Evolutionary conservation across 1,284 basidiomycete genomes (phyloP), one percentile per base, ranked within the genome.

Genomic region (Sporisorium reilianum): DNA sequence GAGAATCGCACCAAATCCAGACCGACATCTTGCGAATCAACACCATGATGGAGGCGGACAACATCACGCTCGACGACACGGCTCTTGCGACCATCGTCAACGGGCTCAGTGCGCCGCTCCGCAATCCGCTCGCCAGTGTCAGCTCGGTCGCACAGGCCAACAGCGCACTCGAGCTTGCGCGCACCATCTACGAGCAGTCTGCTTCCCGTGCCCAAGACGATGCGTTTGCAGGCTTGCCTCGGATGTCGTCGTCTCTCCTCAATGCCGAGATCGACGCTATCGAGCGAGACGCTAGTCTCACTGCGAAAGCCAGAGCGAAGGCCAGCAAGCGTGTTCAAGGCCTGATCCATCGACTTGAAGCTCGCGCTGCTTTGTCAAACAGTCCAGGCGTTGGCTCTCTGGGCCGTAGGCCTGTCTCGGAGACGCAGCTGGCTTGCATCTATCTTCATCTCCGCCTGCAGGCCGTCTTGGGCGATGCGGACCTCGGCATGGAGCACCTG

Each of bases 11-110:
- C n/a, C 25, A 50, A 7, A 25, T 72, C 0, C 56, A 60, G 36
- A n/a, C 11, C 11, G 22, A 54, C 4, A 56, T 72, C 12, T 22
- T 66, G 22, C 18, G 50, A 38, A 52, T 58, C 48, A 59, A 60
- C 23, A 25, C 56, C 0, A 30, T 18, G 5, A 75, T 75, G 73
- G 58, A 67, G 5, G 45, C 42, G 2, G n/a, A 64, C 30, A 23
- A 23, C 25, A 23, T 75, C 5, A 6, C 32, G 0, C 42, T 64
- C 5, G 73, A 75, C 23, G 64, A 75, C n/a, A 67, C 28, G 1
- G 61, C 67, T n/a, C 50, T 75, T 2, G 57, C 73, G 2, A 62
- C 73, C 25, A 20, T 71, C n/a, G 50, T 75, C 1, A 20, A 30
- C 9, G 64, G 60, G 0, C 54, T 75, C 4, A 46, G 67, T 25